Evolutionary conservation across 768 basidiomycete species (phyloP), one percentile per base, ranked within the genome.

Genomic region (Lactarius sp.): DNA sequence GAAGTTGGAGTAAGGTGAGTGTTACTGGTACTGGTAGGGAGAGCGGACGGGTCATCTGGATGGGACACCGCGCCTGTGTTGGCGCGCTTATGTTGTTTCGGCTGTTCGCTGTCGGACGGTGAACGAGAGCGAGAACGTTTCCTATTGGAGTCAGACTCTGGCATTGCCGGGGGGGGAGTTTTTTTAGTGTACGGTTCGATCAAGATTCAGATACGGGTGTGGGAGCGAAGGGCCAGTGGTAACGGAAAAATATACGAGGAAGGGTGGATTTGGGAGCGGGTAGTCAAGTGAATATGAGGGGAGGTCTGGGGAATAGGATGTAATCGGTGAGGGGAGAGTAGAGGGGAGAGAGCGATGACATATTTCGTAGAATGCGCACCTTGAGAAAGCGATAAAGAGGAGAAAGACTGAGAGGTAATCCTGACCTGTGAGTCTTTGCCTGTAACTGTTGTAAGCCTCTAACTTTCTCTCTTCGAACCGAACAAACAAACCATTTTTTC

Each of bases 121-220:
- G 90, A 92, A 73, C 90, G 90, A 69, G 90, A 92, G 71, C 90
- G 83, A 70, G 90, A 92, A 72, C 90, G 83, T 77, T 92, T 92
- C 77, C 90, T 87, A 75, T 80, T 89, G 69, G 82, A 80, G 79
- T 91, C 89, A 80, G 84, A 82, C 81, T 90, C 89, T 90, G 87
- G 85, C 88, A 90, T 90, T 76, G 81, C 83, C 81, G 81, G 82
- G 39, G 4, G 36, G 82, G 42, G 6, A 5, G 14, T 52, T 63
- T 81, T 55, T 68, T 65, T 59, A 68, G 66, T 59, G 59, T 52
- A 62, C 50, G 63, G 62, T 18, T 59, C 62, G 60, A 56, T 65
- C 83, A 73, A 85, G 80, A 67, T 65, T 75, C 56, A 77, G 73
- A 70, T 56, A 69, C 75, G 76, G 72, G 62, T 69, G 62, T 69